These are phyloP conservation scores for Apiospora koreana DNA, from an alignment of 2,329 filamentous ascomycete genomes.

Conservation along the genomic window DNA sequence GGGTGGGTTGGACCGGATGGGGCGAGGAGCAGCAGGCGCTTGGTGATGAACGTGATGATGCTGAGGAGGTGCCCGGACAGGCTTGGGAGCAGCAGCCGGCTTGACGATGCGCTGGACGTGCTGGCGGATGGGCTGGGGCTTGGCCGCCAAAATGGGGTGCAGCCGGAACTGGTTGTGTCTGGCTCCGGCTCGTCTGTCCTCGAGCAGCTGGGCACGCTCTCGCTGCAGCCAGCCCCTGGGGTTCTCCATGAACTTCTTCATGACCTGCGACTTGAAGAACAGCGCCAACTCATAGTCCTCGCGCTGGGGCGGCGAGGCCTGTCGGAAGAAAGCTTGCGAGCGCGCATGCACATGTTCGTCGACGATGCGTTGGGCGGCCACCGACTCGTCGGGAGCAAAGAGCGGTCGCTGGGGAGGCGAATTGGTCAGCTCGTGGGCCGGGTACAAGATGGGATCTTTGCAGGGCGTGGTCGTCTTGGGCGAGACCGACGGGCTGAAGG, in stretches of 20 bases:
- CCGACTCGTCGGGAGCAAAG: constrained; percentile 45
- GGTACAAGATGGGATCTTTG: constrained; percentile 61
- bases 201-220: constrained; percentile 51
- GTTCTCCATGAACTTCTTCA: constrained; percentile 45
- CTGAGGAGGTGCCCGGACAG: constrained; percentile 16
- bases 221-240: constrained; percentile 49
- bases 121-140: constrained; percentile 32
- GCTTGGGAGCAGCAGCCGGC: constrained; percentile 30
- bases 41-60: background rate
- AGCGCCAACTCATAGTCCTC: constrained; percentile 57
- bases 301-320: constrained; percentile 46
- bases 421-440: constrained; percentile 42
- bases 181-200: constrained; percentile 46
- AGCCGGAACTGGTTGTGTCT: constrained; percentile 35
- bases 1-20: constrained; percentile 29
- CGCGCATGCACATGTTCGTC: constrained; percentile 51
- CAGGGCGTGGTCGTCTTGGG: constrained; percentile 34
- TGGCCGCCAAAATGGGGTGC: constrained; percentile 19
- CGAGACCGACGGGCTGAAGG: constrained; percentile 21
- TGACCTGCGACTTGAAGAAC: constrained; percentile 53
- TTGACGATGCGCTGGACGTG: constrained; percentile 36
- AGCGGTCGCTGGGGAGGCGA: constrained; percentile 50
- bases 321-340: constrained; percentile 42
- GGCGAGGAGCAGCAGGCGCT: constrained; percentile 27
- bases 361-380: constrained; percentile 48